Base-by-base conservation (phyloP, 768 basidiomycete genomes). In the Auriscalpium orientale region DNA sequence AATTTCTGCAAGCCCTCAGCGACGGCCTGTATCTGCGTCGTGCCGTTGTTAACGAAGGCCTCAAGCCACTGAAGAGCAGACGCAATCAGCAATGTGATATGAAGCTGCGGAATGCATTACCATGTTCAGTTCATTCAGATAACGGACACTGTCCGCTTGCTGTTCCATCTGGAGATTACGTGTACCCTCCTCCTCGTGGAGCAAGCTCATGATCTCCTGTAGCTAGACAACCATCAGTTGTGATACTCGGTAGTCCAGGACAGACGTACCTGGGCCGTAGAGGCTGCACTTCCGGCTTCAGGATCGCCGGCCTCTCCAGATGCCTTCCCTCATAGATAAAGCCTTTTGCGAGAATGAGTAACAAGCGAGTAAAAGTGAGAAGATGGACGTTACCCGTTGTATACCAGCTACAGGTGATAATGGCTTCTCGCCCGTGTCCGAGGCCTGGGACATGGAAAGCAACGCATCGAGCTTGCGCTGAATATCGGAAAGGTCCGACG, bases 41-140 rank as follows among this genome's bases (percentile, higher is more conserved):
- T 84, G n/a, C 86, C 84, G 46, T 84, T 83, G 43, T 82, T 83
- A 40, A 91, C 88, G 66, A 92, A 91, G 3, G 82, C 73, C 62
- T 93, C 91, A 44, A 94, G 77, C 91, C 91, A 94, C 82, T 88
- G 62, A 45, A 63, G 63, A 35, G 56, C 15, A 11, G 56, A 46
- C 62, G 3, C 48, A 28, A 28, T 37, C 6, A 33, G 36, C 18
- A 15, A 38, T 35, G n/a, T 1, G 20, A n/a, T 38, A 11, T 35
- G 13, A 33, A 1, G 10, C 13, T 47, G 18, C 2, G 20, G 8
- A 20, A 13, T 50, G 28, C 67, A 79, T 56, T 58, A 85, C 88
- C 55, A 74, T 72, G 64, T 90, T 90, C 38, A 91, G 75, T 64
- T 90, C 87, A 59, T 87, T 86, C 36, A 91, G 76, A 66, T 91